Conservation (phyloP, 768 basidiomycete genomes). For the Tylopilus balloui region DNA sequence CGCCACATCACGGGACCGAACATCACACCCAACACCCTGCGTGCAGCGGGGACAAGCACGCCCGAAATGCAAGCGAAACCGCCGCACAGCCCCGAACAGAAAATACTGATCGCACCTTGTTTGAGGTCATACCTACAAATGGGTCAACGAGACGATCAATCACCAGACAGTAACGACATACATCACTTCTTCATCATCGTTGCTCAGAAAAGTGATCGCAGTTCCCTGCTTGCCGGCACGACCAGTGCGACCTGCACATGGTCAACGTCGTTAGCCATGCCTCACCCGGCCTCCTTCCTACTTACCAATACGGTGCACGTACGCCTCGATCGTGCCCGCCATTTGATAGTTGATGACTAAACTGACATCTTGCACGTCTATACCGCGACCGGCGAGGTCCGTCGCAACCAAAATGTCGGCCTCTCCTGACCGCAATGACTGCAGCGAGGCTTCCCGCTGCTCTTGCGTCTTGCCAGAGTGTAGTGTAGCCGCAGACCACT, state of each 20-base stretch:
- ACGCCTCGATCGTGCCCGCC: constrained; percentile 93
- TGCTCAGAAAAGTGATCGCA: constrained; percentile 92
- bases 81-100: neutral
- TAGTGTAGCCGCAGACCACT: constrained; percentile 89
- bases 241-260: constrained; percentile 83
- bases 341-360: constrained; percentile 98
- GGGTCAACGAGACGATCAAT: constrained; percentile 1
- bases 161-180: constrained; percentile 39
- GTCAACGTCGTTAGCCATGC: constrained; percentile 2
- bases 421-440: constrained; percentile 80
- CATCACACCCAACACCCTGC: no score
- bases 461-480: constrained; percentile 98
- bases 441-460: constrained; percentile 90
- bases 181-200: constrained; percentile 98
- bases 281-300: constrained; percentile 5
- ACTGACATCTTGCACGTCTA: constrained; percentile 95
- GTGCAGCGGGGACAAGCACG: no score
- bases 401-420: constrained; percentile 92
- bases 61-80: neutral
- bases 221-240: constrained; percentile 94
- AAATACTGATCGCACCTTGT: constrained; percentile 55
- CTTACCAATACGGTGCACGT: constrained; percentile 95
- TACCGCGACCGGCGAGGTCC: constrained; percentile 96
- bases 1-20: no score
- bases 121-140: constrained; percentile 84